Evolutionary conservation across 257 asterid genomes (phyloP).

Genomic region (Parsonsia alboflavescens): DNA sequence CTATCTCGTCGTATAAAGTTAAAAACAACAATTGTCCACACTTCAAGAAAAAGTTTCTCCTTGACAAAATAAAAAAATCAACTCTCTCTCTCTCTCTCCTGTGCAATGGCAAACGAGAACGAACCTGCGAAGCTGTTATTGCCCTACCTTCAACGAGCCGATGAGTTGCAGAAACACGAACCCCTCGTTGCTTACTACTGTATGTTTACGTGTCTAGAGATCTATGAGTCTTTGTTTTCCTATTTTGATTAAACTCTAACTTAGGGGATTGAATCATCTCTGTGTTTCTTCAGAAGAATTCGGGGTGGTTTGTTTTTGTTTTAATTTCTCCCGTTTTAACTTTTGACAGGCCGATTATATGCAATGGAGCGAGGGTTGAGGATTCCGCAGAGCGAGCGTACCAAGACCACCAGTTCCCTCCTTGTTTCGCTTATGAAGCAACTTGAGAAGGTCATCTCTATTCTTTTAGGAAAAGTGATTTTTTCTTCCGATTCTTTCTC

Average conservation of each 20-base stretch:
- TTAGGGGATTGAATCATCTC: not conserved
- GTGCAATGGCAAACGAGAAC: constrained; percentile 34
- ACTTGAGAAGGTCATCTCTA: constrained; percentile 68
- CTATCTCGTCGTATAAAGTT: not conserved
- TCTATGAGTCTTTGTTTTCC: not conserved
- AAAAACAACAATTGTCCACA: too few relatives aligned
- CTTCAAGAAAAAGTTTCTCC: not conserved
- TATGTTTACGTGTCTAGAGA: constrained; percentile 1
- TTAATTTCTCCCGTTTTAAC: not conserved
- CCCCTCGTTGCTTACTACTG: constrained; percentile 50
- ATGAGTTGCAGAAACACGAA: constrained; percentile 46
- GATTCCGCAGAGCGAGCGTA: constrained; percentile 79
- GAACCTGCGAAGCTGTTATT: constrained; percentile 41
- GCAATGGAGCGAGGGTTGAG: constrained; percentile 93
- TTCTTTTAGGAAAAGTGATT: too few relatives aligned
- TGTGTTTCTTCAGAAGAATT: not conserved
- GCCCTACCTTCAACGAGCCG: constrained; percentile 48
- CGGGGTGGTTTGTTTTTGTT: constrained; percentile 1
- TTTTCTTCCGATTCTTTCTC: not conserved
- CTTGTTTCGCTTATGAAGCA: constrained; percentile 86
- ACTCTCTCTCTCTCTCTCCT: not conserved
- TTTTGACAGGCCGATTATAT: constrained; percentile 75
- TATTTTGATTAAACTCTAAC: not conserved
- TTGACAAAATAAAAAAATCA: not conserved
- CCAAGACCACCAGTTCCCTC: constrained; percentile 70